Conservation (phyloP, 108 stramenopile genomes). For the Cylindrotheca closterium region DNA sequence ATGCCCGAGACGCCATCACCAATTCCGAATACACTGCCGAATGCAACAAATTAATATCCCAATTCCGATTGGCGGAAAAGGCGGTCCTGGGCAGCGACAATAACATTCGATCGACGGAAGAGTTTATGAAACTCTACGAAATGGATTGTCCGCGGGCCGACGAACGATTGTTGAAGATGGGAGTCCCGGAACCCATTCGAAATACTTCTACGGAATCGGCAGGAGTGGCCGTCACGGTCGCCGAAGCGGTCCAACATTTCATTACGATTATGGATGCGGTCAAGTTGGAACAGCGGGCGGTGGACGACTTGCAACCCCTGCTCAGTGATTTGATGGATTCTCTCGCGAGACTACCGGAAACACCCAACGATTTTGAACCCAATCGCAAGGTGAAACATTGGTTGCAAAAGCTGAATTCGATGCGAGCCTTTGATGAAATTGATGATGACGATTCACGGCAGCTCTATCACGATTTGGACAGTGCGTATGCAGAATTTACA, state of each 20-base stretch:
- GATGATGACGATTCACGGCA: conserved; percentile 92
- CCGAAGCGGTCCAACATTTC: conserved; percentile 91
- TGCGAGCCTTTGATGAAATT: conserved; percentile 95
- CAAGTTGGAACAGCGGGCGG: conserved; percentile 90
- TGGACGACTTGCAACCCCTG: conserved; percentile 96
- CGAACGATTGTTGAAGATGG: conserved; percentile 86
- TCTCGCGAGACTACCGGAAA: conserved; percentile 78
- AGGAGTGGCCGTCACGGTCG: conserved; percentile 76
- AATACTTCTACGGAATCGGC: neutral
- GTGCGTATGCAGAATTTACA: conserved; percentile 87
- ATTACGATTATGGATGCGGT: conserved; percentile 99
- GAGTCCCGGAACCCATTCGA: conserved; percentile 92
- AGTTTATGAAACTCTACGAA: conserved; percentile 89
- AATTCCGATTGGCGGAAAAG: conserved; percentile 93
- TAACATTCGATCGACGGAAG: conserved; percentile 46
- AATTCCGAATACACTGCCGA: conserved; percentile 85
- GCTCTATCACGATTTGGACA: conserved; percentile 88
- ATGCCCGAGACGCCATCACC: conserved; percentile 88
- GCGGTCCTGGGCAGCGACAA: conserved; percentile 59
- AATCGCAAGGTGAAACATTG: conserved; percentile 84
- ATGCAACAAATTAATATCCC: conserved; percentile 93
- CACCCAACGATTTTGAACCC: conserved; percentile 89
- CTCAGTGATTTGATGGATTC: conserved; percentile 89
- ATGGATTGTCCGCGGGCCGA: conserved; percentile 95
- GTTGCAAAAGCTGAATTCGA: conserved; percentile 88